Percentiles rank a stretch among this genome's conserved stretches.
phyloP scores from a whole-genome alignment of 495 filamentous ascomycete genomes.

The Articulospora tetracladia region DNA sequence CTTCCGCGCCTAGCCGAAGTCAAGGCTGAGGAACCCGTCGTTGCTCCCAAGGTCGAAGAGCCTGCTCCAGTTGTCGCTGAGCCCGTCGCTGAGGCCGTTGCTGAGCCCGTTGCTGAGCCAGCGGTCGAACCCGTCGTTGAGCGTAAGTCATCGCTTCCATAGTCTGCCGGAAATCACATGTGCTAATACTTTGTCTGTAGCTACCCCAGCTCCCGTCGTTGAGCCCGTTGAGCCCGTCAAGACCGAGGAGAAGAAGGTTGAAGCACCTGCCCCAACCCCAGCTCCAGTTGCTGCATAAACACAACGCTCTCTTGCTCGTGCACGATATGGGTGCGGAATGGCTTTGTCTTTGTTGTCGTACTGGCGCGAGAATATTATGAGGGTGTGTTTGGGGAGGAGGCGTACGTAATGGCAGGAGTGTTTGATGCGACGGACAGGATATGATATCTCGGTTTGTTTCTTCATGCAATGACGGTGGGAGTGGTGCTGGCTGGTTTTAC shows the following conservation, averaged over 20 bases:
- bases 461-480: conserved; percentile 2
- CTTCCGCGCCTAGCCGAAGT: background rate
- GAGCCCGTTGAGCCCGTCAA: background rate
- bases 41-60: conserved; percentile 15
- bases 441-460: conserved; percentile 11
- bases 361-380: conserved; percentile 12
- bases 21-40: conserved; percentile 14
- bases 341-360: background rate
- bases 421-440: conserved; percentile 14
- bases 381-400: conserved; percentile 1
- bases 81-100: background rate
- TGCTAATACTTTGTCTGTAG: background rate
- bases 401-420: conserved; percentile 22
- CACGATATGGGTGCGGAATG: background rate
- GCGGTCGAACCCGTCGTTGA: conserved; percentile 2
- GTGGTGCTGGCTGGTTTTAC: conserved; percentile 1
- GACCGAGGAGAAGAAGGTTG: background rate
- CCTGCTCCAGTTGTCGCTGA: conserved; percentile 1
- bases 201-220: background rate
- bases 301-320: background rate
- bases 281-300: conserved; percentile 23
- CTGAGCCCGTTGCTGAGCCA: conserved; percentile 2
- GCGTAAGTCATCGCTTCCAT: background rate
- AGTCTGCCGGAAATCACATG: background rate
- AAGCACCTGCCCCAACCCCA: conserved; percentile 5